A percentile compares a stretch with the other conserved stretches of the same genome.
These are phyloP conservation scores for Xylaria sp. DNA, from an alignment of 2,329 filamentous ascomycete species.

Conservation along the genomic window DNA sequence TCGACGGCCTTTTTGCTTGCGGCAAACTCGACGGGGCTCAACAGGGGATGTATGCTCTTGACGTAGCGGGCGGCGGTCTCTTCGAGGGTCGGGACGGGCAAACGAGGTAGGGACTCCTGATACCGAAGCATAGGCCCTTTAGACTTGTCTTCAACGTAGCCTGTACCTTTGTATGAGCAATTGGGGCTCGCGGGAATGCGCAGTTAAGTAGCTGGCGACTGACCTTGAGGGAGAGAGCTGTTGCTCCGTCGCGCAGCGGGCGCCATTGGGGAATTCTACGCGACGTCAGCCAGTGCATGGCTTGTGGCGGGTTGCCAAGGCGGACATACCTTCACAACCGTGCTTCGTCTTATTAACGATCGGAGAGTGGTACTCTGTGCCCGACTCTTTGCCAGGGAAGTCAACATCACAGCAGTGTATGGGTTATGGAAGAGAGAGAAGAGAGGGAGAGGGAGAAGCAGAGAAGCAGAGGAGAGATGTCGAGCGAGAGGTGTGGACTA, in stretches of 20 bases:
- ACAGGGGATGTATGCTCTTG: conserved; percentile 77
- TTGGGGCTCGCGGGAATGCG: background rate
- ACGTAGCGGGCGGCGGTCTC: conserved; percentile 82
- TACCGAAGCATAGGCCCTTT: conserved; percentile 84
- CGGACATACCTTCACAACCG: conserved; percentile 31
- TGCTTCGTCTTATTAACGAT: conserved; percentile 36
- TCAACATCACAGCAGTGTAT: conserved; percentile 41
- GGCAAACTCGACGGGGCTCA: conserved; percentile 71
- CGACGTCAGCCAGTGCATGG: conserved; percentile 24
- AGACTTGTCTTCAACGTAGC: conserved; percentile 78
- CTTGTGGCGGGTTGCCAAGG: background rate
- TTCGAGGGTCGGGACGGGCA: conserved; percentile 81
- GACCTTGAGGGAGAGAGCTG: conserved; percentile 63
- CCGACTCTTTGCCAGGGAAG: conserved; percentile 43
- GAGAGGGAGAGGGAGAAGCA: conserved; percentile 18
- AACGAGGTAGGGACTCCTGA: conserved; percentile 80
- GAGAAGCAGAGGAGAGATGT: conserved; percentile 15
- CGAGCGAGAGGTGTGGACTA: conserved; percentile 21
- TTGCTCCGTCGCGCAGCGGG: conserved; percentile 58
- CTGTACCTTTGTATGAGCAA: conserved; percentile 47
- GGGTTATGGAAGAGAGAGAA: conserved; percentile 15
- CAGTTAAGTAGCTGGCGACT: conserved; percentile 23
- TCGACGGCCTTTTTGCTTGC: conserved; percentile 81
- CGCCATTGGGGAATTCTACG: conserved; percentile 55
- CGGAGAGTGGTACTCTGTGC: conserved; percentile 42